Evolutionary conservation across 805 yeast genomes (phyloP).

Genomic region (Zygosaccharomyces pseudorouxii): DNA sequence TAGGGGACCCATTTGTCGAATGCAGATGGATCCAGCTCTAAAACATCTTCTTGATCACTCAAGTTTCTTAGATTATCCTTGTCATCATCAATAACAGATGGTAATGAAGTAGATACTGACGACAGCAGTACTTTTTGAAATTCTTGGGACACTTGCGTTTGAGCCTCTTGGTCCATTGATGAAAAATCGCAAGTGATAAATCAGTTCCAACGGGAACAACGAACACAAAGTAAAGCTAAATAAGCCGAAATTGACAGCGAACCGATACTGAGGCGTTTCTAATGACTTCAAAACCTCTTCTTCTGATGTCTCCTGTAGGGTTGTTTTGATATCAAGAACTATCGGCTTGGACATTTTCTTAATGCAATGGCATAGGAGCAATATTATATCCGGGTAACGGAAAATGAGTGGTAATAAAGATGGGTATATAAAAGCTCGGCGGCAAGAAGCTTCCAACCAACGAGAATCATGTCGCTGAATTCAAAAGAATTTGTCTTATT

Average conservation of each 20-base stretch:
- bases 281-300: background rate
- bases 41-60: conserved; percentile 17
- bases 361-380: too few relatives aligned
- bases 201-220: background rate
- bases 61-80: conserved; percentile 3
- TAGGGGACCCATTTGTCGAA: conserved; percentile 36
- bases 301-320: background rate
- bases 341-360: background rate
- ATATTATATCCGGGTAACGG: background rate
- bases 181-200: background rate
- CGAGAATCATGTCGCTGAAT: background rate
- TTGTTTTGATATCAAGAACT: background rate
- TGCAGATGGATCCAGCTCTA: conserved; percentile 27
- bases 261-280: background rate
- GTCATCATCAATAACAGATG: conserved; percentile 9
- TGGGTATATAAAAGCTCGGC: background rate
- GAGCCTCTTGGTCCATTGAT: conserved; percentile 30
- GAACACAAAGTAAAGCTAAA: background rate
- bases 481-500: background rate
- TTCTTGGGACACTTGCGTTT: conserved; percentile 25
- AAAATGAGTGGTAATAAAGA: background rate
- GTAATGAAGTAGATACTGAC: conserved; percentile 17
- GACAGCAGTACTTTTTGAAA: conserved; percentile 30
- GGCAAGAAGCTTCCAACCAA: background rate
- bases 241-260: background rate